Base-by-base conservation (phyloP, 106 monocot species). In the Acorus calamus region DNA sequence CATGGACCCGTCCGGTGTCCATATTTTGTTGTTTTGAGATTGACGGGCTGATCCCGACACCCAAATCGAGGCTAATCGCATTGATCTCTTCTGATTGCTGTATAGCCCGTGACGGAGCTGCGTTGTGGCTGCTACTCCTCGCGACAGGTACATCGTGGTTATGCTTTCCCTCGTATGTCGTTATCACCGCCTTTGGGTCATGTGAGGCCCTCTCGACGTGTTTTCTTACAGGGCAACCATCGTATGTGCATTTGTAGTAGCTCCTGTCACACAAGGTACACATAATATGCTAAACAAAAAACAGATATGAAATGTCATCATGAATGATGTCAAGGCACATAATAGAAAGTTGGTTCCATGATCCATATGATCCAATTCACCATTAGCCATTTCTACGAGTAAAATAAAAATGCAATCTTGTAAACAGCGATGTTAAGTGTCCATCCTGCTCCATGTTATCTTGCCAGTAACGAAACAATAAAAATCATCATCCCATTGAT, bases 161-260 rank as follows among this genome's bases (percentile, higher is more conserved):
- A 70, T 96, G 94, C 59, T 94, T 94, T 50, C 94, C 94, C 68
- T 94, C 94, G 14, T 94, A 94, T 53, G 94, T 94, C 28, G 94
- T 96, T 73, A 96, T 96, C 46, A 96, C 94, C 8, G 94, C 86
- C 84, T 90, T 90, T 7, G 94, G 94, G 73, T 96, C 94, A 62
- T 96, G 89, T 7, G 94, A 82, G 42, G 94, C 94, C 59, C 94
- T 81, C 69, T 96, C 94, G 7, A 96, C 90, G 61, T 96, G 94
- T 69, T 96, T 96, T 69, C 94, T 84, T 8, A 96, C 94, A 3
- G 94, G 87, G 50, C 94, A 96, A 0, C 94, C 87, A 12, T 61
- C 78, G 65, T 76, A 72, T 68, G 94, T 96, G 78, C 94, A 96
- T 71, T 96, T 96, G 74, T 96, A 96, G 64, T 93, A 93, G 65